Conservation (phyloP, 1,284 basidiomycete genomes). For the Clitocybe nebularis region DNA sequence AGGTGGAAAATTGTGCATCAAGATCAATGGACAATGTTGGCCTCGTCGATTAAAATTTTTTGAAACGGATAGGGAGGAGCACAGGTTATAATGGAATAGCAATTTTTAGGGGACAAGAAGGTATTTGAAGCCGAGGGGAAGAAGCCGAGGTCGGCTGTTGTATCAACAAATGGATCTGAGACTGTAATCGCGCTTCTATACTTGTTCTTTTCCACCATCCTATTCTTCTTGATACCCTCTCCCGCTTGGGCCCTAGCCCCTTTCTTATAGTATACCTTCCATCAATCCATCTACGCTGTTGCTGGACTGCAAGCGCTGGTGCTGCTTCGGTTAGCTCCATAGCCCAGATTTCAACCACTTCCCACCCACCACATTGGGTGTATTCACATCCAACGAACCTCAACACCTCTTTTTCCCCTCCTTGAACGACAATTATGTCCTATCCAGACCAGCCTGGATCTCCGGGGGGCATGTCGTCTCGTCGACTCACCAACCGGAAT, state of each 20-base stretch:
- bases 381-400: constrained; percentile 14
- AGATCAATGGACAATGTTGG: too few relatives aligned
- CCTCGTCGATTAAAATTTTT: too few relatives aligned
- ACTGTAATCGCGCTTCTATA: constrained; percentile 13
- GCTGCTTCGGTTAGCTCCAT: constrained; percentile 24
- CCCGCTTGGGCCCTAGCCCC: constrained; percentile 14
- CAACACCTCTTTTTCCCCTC: constrained; percentile 8
- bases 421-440: constrained; percentile 46
- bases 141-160: constrained; percentile 19
- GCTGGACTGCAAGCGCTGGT: constrained; percentile 35
- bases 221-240: constrained; percentile 23
- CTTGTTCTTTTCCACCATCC: constrained; percentile 13
- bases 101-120: too few relatives aligned
- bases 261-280: constrained; percentile 16
- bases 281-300: constrained; percentile 25
- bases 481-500: constrained; percentile 83
- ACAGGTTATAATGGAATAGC: too few relatives aligned
- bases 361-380: constrained; percentile 14
- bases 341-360: constrained; percentile 12
- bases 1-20: too few relatives aligned
- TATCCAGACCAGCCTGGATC: constrained; percentile 62
- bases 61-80: too few relatives aligned
- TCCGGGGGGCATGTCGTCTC: constrained; percentile 59
- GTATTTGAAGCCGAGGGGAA: too few relatives aligned
- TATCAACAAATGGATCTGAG: constrained; percentile 11